These are phyloP conservation scores for Coffea canephora DNA, from an alignment of 257 asterid species.

Conservation along the genomic window DNA sequence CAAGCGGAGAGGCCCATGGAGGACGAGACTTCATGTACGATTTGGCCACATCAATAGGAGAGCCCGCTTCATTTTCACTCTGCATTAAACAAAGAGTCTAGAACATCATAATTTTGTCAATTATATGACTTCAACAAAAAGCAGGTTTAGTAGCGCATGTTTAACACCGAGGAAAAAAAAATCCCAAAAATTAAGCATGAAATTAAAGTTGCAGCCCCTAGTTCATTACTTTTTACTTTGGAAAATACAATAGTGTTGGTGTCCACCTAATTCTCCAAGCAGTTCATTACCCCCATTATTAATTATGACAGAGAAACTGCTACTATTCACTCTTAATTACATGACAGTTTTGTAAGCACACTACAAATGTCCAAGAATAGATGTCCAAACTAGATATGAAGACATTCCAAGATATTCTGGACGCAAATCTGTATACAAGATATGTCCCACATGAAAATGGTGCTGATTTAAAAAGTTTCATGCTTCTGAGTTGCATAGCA, in stretches of 20 bases:
- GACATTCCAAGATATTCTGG: too few species aligned
- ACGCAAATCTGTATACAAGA: too few species aligned
- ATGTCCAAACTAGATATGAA: too few species aligned
- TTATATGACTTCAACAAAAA: neutral
- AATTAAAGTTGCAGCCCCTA: neutral
- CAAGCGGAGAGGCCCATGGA: constrained; percentile 67
- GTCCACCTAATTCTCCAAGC: neutral
- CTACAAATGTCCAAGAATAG: too few species aligned
- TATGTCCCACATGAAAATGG: too few species aligned
- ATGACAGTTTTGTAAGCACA: too few species aligned
- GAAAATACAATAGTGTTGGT: too few species aligned
- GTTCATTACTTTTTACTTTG: too few species aligned
- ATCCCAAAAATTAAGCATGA: neutral
- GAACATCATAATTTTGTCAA: constrained; percentile 16
- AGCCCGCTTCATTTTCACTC: constrained; percentile 55
- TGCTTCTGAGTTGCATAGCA: too few species aligned
- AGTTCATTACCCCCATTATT: neutral
- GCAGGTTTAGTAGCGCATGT: neutral
- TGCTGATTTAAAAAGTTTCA: too few species aligned
- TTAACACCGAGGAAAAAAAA: neutral
- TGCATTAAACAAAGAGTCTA: constrained; percentile 25
- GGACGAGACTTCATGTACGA: constrained; percentile 73
- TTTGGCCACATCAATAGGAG: constrained; percentile 77
- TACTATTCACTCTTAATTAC: too few species aligned
- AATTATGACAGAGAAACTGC: too few species aligned